Base-by-base conservation (phyloP, 495 filamentous ascomycete species). In the Barbatosphaeria neglecta region DNA sequence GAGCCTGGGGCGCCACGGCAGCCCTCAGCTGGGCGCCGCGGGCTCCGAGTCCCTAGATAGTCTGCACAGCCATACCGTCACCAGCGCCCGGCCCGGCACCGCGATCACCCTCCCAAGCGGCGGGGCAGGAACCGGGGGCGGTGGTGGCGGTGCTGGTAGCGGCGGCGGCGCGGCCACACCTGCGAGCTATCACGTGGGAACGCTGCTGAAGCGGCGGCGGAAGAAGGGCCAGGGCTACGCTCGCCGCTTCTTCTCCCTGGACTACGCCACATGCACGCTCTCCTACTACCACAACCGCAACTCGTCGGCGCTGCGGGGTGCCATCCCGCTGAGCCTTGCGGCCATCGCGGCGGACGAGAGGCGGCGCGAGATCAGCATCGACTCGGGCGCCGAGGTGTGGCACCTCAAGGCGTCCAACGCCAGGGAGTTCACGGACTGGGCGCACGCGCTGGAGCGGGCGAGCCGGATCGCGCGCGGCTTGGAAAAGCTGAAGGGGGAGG, bases 381-480 rank as follows among this genome's bases (percentile, higher is more conserved):
- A 98, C 56, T 97, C 93, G 0, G 92, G 92, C 0, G 89, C 90
- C 5, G 92, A 98, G 61, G 76, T 98, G 9, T 98, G 92, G 92
- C 92, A 96, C 69, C 71, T 98, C n/a, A 81, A 81, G 50, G 88
- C 90, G 19, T 74, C 72, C 22, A 90, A 84, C 51, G 74, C 78
- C 7, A 81, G 80, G 47, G 93, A 97, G 39, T 98, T 95, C 63
- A 72, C 68, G 18, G 82, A 83, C 1, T 98, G 92, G 92, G 86
- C 82, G 37, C 70, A 75, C 38, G 92, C 90, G 3, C 62, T 98
- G 23, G 89, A 97, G 60, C 78, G 73, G 50, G 90, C 90, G 6
- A 87, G 75, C 48, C 67, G 72, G 28, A 66, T 70, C 24, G 73
- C 75, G 3, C 56, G 74, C 41, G 71, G 73, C 0, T 49, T 74